Percentiles rank a stretch among this genome's conserved stretches.
Conservation (phyloP, 306 rosid species). For the Quercus alba region DNA sequence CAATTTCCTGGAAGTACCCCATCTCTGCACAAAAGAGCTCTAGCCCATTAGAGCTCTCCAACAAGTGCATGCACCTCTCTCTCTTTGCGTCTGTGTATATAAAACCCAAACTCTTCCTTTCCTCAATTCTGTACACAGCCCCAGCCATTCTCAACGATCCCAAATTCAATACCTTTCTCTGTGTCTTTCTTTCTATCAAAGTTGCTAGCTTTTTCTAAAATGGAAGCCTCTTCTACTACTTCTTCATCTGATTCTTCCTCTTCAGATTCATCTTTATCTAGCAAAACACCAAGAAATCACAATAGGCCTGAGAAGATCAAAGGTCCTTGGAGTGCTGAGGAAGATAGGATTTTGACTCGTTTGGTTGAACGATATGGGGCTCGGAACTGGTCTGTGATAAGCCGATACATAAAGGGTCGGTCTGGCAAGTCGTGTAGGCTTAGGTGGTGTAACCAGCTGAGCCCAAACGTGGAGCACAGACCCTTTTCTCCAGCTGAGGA, state of each 20-base stretch:
- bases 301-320: slow-evolving; percentile 52
- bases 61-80: slow-evolving; percentile 37
- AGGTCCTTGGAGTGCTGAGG: slow-evolving; percentile 98
- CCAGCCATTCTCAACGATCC: not conserved
- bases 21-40: not conserved
- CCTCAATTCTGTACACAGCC: not conserved
- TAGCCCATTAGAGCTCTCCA: not conserved
- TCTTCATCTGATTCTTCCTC: slow-evolving; percentile 63
- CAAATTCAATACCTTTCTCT: not conserved
- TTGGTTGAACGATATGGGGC: slow-evolving; percentile 83
- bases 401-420: slow-evolving; percentile 79
- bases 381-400: slow-evolving; percentile 84
- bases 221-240: slow-evolving; percentile 59
- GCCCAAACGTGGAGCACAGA: slow-evolving; percentile 83
- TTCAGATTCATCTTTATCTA: slow-evolving; percentile 45
- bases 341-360: slow-evolving; percentile 72
- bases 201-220: not conserved
- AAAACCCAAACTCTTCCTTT: slow-evolving; percentile 1
- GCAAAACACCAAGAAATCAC: not conserved
- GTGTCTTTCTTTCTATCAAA: not conserved
- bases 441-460: slow-evolving; percentile 93
- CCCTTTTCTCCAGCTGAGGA: slow-evolving; percentile 84
- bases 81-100: not conserved
- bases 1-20: slow-evolving; percentile 65
- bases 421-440: slow-evolving; percentile 95